Percentiles rank a stretch among this genome's conserved stretches.
Evolutionary conservation across 2,329 filamentous ascomycete genomes (phyloP).

Genomic region (Aplosporella prunicola): DNA sequence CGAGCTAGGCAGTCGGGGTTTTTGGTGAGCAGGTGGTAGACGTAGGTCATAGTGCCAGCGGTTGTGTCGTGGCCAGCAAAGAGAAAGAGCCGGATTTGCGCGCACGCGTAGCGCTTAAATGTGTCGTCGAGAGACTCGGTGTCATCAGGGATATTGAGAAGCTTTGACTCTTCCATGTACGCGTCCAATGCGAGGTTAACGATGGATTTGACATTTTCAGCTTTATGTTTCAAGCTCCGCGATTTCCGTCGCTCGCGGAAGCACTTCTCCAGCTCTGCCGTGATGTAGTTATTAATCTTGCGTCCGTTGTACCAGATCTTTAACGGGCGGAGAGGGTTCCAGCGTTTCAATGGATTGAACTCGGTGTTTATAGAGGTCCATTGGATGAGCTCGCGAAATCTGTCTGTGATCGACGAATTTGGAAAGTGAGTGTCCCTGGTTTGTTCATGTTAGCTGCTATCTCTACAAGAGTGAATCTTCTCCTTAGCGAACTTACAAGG

Average conservation of each 20-base stretch:
- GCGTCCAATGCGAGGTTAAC: constrained; percentile 9
- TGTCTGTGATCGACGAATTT: not conserved
- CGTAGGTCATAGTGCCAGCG: constrained; percentile 10
- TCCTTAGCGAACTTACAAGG: too few relatives aligned
- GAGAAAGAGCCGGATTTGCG: constrained; percentile 29
- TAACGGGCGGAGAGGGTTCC: constrained; percentile 22
- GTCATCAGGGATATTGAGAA: constrained; percentile 19
- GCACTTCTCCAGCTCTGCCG: constrained; percentile 13
- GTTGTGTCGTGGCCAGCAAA: constrained; percentile 38
- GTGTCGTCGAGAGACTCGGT: constrained; percentile 15
- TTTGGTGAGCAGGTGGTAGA: constrained; percentile 2
- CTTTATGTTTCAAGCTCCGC: too few relatives aligned
- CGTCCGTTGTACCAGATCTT: constrained; percentile 22
- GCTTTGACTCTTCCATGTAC: constrained; percentile 18
- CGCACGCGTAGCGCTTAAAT: constrained; percentile 3
- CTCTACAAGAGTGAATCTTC: too few relatives aligned
- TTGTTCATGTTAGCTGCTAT: not conserved
- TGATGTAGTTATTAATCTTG: constrained; percentile 19
- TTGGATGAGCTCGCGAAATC: not conserved
- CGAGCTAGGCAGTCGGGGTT: constrained; percentile 7
- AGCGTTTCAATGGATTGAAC: not conserved
- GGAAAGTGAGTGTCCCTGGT: not conserved
- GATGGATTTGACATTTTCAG: not conserved
- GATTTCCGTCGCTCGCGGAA: constrained; percentile 6
- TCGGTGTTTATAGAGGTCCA: not conserved